Percentiles rank a stretch among this genome's conserved stretches.
These are phyloP conservation scores for Acer campestre DNA, from an alignment of 345 rosid species.

Conservation along the genomic window DNA sequence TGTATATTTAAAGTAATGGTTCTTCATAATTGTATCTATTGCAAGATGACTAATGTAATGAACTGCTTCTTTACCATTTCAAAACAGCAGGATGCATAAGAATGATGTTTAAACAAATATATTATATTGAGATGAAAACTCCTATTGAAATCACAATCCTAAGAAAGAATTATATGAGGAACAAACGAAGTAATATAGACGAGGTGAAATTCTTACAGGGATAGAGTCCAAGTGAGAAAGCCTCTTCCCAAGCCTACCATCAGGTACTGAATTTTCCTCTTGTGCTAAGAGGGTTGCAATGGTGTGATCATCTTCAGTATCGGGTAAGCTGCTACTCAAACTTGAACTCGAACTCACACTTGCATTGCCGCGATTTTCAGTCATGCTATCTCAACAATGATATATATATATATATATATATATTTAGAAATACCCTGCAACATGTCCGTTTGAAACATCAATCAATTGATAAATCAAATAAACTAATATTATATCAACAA, in stretches of 20 bases:
- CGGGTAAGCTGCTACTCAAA: constrained; percentile 67
- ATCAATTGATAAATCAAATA: background rate
- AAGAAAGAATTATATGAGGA: background rate
- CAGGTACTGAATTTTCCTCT: constrained; percentile 52
- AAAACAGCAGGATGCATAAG: background rate
- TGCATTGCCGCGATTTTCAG: constrained; percentile 51
- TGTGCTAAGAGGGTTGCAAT: constrained; percentile 74
- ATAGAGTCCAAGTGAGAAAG: constrained; percentile 89
- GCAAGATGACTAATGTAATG: background rate
- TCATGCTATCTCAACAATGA: constrained; percentile 41
- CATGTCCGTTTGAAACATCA: background rate
- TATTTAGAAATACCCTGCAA: background rate
- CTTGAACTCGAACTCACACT: constrained; percentile 87
- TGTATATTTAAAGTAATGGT: background rate
- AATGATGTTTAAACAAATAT: background rate
- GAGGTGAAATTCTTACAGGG: constrained; percentile 48
- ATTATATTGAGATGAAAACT: too few relatives aligned
- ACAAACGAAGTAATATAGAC: background rate
- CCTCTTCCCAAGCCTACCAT: constrained; percentile 70
- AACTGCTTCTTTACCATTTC: background rate
- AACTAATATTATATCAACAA: background rate
- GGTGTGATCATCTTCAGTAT: constrained; percentile 84
- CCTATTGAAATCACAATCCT: background rate
- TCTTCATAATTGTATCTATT: background rate
- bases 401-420: background rate